Evolutionary conservation across 768 basidiomycete genomes (phyloP).

Genomic region (Rhodotorula kratochvilovae): DNA sequence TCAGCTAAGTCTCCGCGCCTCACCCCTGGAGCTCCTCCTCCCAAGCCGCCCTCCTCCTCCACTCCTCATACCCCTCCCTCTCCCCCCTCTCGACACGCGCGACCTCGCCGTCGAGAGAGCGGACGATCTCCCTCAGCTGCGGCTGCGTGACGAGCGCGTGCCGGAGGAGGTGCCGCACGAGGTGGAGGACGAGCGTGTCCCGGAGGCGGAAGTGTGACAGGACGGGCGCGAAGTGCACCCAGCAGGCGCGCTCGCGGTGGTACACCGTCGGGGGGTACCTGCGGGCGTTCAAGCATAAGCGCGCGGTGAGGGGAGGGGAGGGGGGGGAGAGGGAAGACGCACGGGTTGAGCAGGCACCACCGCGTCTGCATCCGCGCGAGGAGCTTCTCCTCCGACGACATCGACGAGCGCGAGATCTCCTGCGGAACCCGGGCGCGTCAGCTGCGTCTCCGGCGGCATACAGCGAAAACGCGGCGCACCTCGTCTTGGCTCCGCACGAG

Average conservation of each 20-base stretch:
- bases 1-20: no score
- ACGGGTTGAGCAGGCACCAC: slow-evolving; percentile 22
- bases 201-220: slow-evolving; percentile 14
- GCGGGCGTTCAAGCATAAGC: neutral
- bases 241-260: slow-evolving; percentile 14
- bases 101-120: neutral
- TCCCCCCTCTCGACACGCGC: neutral
- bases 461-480: neutral
- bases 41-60: neutral
- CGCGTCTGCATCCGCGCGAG: slow-evolving; percentile 1
- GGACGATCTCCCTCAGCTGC: neutral
- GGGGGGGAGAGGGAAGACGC: neutral
- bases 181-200: neutral
- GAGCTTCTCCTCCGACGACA: neutral
- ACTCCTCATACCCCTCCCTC: slow-evolving; percentile 1
- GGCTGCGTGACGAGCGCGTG: neutral
- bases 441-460: no score
- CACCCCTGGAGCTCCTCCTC: no score
- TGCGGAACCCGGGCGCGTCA: neutral
- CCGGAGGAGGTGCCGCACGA: neutral
- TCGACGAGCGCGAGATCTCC: neutral
- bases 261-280: slow-evolving; percentile 3
- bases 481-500: neutral
- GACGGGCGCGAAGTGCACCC: slow-evolving; percentile 18
- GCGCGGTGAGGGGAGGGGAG: no score